Evolutionary conservation across 179 eudicot genomes (phyloP).

Genomic region (Beta lomatogona): DNA sequence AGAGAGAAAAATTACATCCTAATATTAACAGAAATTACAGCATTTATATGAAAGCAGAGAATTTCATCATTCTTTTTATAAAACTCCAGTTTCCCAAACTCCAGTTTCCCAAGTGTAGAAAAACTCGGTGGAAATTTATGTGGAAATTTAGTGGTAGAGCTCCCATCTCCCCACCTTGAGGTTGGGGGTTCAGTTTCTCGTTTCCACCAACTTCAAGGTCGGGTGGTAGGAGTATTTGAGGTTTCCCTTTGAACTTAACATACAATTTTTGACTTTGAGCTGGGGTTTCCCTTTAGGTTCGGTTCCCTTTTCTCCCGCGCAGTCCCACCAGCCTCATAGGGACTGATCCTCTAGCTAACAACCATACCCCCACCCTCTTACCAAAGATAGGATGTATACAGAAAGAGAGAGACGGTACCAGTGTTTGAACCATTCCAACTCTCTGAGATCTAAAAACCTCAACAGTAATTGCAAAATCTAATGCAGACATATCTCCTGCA

Average conservation of each 20-base stretch:
- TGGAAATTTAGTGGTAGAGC: too few species aligned
- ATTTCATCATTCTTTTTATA: not conserved
- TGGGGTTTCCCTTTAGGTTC: too few species aligned
- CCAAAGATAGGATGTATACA: not conserved
- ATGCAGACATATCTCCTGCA: conserved; percentile 78
- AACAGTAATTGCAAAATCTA: conserved; percentile 71
- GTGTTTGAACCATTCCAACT: conserved; percentile 93
- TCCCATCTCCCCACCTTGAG: too few species aligned
- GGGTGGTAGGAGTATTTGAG: too few species aligned
- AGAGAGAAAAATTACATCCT: not conserved
- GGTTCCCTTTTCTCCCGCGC: not conserved
- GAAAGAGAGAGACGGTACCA: conserved; percentile 41
- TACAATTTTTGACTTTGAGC: too few species aligned
- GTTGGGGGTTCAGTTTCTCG: too few species aligned
- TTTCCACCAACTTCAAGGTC: too few species aligned
- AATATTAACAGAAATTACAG: not conserved
- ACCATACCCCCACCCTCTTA: not conserved
- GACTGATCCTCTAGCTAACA: too few species aligned
- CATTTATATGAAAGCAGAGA: not conserved
- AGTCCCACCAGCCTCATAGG: too few species aligned
- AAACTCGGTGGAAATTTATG: too few species aligned
- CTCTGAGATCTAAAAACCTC: conserved; percentile 79
- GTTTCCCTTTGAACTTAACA: too few species aligned
- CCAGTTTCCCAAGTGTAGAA: not conserved
- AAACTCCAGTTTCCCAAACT: not conserved